A percentile compares a stretch with the other conserved stretches of the same genome.
phyloP scores from a whole-genome alignment of 2,329 filamentous ascomycete genomes.

The Colletotrichum chrysophilum region DNA sequence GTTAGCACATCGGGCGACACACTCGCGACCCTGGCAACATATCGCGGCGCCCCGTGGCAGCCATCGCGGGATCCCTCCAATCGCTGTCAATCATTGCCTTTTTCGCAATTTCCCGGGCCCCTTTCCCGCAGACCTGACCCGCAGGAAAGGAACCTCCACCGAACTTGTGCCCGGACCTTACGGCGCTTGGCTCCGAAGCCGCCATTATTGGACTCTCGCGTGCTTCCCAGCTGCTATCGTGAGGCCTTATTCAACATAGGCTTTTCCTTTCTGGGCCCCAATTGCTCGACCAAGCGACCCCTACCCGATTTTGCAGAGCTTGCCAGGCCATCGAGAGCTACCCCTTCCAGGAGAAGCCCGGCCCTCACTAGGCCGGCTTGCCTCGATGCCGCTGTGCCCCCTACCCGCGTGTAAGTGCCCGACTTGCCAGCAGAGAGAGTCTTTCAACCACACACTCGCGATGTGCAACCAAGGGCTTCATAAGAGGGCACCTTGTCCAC shows the following conservation, averaged over 20 bases:
- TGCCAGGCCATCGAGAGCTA: background rate
- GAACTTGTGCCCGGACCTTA: background rate
- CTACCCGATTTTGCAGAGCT: background rate
- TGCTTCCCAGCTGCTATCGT: background rate
- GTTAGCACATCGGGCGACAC: conserved; percentile 4
- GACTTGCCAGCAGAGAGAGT: background rate
- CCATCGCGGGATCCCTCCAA: conserved; percentile 14
- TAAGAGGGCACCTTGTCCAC: conserved; percentile 3
- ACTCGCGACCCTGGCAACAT: background rate
- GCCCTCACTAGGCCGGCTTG: background rate
- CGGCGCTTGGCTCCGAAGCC: background rate
- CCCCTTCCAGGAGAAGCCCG: background rate
- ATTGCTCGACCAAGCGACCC: background rate
- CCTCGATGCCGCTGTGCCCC: background rate
- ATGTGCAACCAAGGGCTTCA: background rate
- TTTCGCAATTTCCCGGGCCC: conserved; percentile 18
- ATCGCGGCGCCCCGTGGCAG: background rate
- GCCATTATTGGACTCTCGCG: background rate
- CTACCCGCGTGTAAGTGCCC: background rate
- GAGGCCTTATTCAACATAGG: background rate
- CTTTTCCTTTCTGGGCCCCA: background rate
- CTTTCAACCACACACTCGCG: background rate
- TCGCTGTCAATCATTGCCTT: conserved; percentile 10
- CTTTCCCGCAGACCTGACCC: conserved; percentile 2
- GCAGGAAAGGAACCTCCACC: background rate